Conservation (phyloP, 2,329 filamentous ascomycete species). For the Lecanicillium sp. region DNA sequence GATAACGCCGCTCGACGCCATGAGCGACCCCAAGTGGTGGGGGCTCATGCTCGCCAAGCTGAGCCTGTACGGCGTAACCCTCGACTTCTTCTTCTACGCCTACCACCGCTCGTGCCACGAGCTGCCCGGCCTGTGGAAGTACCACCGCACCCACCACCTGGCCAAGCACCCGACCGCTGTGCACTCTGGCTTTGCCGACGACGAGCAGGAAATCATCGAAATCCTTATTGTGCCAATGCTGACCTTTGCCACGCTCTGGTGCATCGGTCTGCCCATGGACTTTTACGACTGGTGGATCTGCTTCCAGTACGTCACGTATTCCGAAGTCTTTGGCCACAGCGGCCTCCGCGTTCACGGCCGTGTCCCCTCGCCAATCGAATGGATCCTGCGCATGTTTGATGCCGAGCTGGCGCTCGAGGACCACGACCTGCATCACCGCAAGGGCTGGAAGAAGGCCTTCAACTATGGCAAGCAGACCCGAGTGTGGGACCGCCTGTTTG, state of each 20-base stretch:
- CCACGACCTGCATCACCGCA: constrained; percentile 30
- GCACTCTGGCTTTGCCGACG: constrained; percentile 31
- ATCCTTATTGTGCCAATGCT: constrained; percentile 30
- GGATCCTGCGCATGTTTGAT: constrained; percentile 22
- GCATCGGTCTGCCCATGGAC: constrained; percentile 29
- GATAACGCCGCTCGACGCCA: constrained; percentile 6
- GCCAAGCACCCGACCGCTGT: constrained; percentile 33
- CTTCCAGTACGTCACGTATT: constrained; percentile 32
- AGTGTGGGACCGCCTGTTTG: constrained; percentile 7
- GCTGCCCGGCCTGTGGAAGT: constrained; percentile 25
- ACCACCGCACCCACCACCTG: constrained; percentile 34
- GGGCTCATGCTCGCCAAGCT: constrained; percentile 21
- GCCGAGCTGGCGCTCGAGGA: constrained; percentile 33
- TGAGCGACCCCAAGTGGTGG: constrained; percentile 12
- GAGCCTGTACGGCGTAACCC: constrained; percentile 25
- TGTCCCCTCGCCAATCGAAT: constrained; percentile 24
- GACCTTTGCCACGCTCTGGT: constrained; percentile 26
- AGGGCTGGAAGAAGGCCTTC: constrained; percentile 20
- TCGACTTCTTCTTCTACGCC: constrained; percentile 33
- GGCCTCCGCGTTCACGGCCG: constrained; percentile 28
- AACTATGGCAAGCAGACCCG: constrained; percentile 2
- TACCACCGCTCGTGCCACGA: constrained; percentile 35
- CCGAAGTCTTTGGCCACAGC: constrained; percentile 29
- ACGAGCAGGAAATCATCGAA: constrained; percentile 34
- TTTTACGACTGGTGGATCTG: constrained; percentile 41